phyloP scores from a whole-genome alignment of 176 grass and related monocot genomes.

The Bolboschoenus planiculmis region DNA sequence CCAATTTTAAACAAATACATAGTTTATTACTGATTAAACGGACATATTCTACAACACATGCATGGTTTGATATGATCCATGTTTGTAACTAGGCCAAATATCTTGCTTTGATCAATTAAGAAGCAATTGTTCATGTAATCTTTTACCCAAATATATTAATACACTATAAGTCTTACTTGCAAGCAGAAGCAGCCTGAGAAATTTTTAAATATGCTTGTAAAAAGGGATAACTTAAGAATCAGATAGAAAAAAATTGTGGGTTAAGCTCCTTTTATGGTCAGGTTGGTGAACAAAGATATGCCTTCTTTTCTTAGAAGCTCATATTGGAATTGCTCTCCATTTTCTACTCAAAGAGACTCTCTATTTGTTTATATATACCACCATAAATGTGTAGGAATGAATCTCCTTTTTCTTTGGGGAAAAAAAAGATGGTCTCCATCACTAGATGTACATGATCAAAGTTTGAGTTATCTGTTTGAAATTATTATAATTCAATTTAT shows the following conservation, averaged over 20 bases:
- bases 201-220: background rate
- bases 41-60: background rate
- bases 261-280: conserved; percentile 15
- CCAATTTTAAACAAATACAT: background rate
- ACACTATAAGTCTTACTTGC: conserved; percentile 7
- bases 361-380: no score
- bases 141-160: background rate
- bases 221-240: background rate
- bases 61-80: background rate
- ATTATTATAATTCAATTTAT: background rate
- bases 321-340: background rate
- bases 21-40: background rate
- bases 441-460: no score
- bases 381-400: no score
- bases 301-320: background rate
- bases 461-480: background rate
- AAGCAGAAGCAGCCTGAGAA: background rate
- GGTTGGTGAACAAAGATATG: conserved; percentile 22
- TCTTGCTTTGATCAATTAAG: background rate
- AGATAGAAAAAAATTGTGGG: background rate
- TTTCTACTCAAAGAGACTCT: background rate
- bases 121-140: background rate
- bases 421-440: no score
- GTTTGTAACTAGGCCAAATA: background rate
- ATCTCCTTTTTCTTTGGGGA: no score